Evolutionary conservation across 2,329 filamentous ascomycete species (phyloP), one percentile per base, ranked within the genome.

Genomic region (Xylaria sp.): DNA sequence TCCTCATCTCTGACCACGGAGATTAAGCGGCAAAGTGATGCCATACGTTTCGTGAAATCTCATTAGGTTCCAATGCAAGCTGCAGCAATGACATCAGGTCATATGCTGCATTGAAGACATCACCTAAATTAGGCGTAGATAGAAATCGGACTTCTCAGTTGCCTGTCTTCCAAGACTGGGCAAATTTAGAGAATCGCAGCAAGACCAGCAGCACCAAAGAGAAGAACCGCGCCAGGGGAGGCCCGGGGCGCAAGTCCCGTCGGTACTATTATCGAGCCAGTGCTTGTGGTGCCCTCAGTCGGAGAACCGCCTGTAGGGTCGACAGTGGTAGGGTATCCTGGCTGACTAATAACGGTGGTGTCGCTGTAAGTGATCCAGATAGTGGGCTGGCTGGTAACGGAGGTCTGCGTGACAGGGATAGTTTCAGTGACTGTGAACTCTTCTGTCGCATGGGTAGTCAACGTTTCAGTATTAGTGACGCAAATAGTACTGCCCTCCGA

Each of bases 391-490:
- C 75, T 63, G 9, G 80, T 82, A 30, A 81, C 75, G 12, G 80
- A n/a, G n/a, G 81, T 83, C 65, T 76, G 61, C 19, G 82, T 85
- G 27, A 81, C 77, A 0, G 82, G 81, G 34, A 84, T 73, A 2
- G 82, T 79, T 55, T 80, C 77, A 21, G 79, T 81, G 42, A 81
- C 68, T 19, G 79, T 76, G 75, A 77, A 65, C 67, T 82, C 73
- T 53, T 79, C 76, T 9, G 82, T 81, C 30, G 75, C 74, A 27
- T 77, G 78, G 2, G 81, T 73, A 6, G 81, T 83, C 74, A 82
- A 76, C 2, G 82, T 83, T 65, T 77, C 76, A 6, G 84, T 85
- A 69, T 79, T 71, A 4, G 81, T 83, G 55, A 84, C 65, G 57
- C 81, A 79, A 53, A 82, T 73, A 9, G 82, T 85, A 55, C 73